Percentiles rank a stretch among this genome's conserved stretches.
Evolutionary conservation across 768 basidiomycete genomes (phyloP).

Genomic region (Suillus paluster): DNA sequence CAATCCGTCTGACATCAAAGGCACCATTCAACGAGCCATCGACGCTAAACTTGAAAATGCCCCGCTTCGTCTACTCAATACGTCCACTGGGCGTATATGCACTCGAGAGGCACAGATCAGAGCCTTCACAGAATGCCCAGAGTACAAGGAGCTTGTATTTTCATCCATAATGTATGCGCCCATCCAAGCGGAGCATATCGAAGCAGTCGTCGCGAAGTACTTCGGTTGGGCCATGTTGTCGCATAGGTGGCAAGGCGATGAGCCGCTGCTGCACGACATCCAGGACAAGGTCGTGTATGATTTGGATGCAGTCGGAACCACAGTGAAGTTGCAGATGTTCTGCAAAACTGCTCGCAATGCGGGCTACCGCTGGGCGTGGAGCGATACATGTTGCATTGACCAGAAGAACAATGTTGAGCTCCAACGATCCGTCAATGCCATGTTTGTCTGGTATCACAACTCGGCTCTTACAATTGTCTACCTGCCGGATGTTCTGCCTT

Average conservation of each 20-base stretch:
- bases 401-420: no score
- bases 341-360: conserved; percentile 15
- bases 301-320: background rate
- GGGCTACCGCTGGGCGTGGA: conserved; percentile 12
- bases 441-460: no score
- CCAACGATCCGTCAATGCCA: no score
- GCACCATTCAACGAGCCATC: background rate
- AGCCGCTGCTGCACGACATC: conserved; percentile 4
- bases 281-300: background rate
- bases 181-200: background rate
- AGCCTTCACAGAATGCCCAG: background rate
- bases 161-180: background rate
- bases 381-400: no score
- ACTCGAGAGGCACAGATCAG: background rate
- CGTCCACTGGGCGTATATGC: conserved; percentile 7
- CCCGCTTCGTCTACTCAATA: conserved; percentile 14
- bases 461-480: no score
- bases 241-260: background rate
- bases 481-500: no score
- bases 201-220: background rate
- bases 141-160: background rate
- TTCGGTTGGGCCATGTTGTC: conserved; percentile 3
- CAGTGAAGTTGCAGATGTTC: background rate
- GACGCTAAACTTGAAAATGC: background rate
- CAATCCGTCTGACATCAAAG: no score